Evolutionary conservation across 805 yeast genomes (phyloP), one percentile per base, ranked within the genome.

Genomic region (Blastobotrys americana): DNA sequence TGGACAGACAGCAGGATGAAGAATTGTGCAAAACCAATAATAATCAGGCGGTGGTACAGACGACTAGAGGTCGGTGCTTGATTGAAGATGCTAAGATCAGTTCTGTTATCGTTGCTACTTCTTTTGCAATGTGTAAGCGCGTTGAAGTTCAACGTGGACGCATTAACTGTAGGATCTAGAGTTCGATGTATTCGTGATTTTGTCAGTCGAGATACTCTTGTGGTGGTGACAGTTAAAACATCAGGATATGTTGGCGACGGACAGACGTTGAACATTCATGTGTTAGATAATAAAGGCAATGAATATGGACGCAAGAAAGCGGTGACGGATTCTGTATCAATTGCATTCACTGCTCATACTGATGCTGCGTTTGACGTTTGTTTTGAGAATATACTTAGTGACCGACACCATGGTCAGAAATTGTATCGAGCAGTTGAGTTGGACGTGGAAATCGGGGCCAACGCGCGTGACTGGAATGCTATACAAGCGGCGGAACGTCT

Each of bases 381-480:
- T 66, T 84, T 93, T 67, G 83, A 81, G 48, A 90, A 93, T 65
- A 63, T 70, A 41, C 61, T 66, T 37, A 39, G 39, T 31, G 47
- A 44, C 28, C 41, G 45, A n/a, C 37, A 45, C 31, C 41, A 48
- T 44, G 73, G 74, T 21, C 68, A 71, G 38, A 61, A 70, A 23
- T 57, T 74, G 54, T 63, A 68, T 48, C 81, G 97, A 65, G 17
- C 16, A 19, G 70, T 93, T 55, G 96, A 88, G 59, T 71, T 93
- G 58, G 97, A 89, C 52, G 82, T 93, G 48, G 97, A 93, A 65
- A 80, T 88, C 50, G 98, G 98, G 37, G 85, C 97, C 42, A 85
- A 88, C 57, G 98, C 97, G 35, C 82, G 97, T 66, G 97, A 93
- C 69, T 93, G 97, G 97, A 87, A 88, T 61, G 86, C 88, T 19